Conservation (phyloP, 2,329 filamentous ascomycete species). For the Pyrenochaeta sp. region DNA sequence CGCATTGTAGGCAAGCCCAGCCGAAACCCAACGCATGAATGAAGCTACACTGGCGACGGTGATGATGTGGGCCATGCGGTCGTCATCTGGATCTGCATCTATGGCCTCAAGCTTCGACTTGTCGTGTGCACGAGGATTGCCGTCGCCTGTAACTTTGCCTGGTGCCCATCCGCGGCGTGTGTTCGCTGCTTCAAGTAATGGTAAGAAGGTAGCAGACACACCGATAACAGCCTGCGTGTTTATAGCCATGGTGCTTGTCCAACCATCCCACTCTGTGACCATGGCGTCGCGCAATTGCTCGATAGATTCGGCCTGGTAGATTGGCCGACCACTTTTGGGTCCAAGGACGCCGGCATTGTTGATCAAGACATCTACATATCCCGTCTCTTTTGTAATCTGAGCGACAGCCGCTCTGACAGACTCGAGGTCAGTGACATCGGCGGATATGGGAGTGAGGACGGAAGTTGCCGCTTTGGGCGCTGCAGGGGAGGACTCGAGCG, state of each 20-base stretch:
- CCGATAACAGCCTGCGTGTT: conserved; percentile 57
- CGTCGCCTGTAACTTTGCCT: conserved; percentile 41
- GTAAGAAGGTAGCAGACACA: conserved; percentile 56
- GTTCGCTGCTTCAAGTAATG: conserved; percentile 56
- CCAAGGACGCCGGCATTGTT: conserved; percentile 62
- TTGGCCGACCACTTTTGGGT: conserved; percentile 51
- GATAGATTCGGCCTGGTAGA: conserved; percentile 56
- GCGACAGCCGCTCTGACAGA: conserved; percentile 54
- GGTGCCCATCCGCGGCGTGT: conserved; percentile 50
- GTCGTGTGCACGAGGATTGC: conserved; percentile 35
- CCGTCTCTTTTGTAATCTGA: conserved; percentile 53
- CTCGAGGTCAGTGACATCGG: conserved; percentile 53
- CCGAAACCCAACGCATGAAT: conserved; percentile 49
- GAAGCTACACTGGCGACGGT: conserved; percentile 54
- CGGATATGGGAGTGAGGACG: conserved; percentile 52
- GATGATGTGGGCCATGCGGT: conserved; percentile 57
- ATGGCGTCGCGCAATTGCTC: conserved; percentile 54
- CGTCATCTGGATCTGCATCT: conserved; percentile 40
- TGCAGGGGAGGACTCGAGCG: conserved; percentile 42
- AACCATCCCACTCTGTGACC: conserved; percentile 40
- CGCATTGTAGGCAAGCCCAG: conserved; percentile 55
- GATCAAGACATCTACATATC: conserved; percentile 62
- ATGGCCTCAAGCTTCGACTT: conserved; percentile 21
- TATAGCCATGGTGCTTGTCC: conserved; percentile 51
- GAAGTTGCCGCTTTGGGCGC: conserved; percentile 24